Conservation (phyloP, 352 stramenopile genomes). For the Globisporangium camurandrum region DNA sequence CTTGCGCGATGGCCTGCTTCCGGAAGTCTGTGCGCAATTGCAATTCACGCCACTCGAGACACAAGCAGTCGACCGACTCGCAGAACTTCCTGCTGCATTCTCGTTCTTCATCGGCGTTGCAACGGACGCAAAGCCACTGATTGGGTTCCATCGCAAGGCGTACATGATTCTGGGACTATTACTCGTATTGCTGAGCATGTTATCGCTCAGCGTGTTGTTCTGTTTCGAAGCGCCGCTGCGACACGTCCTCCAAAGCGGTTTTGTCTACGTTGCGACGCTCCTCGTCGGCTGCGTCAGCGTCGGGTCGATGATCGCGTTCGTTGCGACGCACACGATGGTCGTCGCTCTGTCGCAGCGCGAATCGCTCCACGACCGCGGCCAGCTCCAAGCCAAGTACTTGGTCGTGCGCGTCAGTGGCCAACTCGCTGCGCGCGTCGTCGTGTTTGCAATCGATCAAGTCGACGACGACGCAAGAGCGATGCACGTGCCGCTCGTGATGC, state of each 20-base stretch:
- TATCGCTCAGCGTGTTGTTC: constrained; percentile 4
- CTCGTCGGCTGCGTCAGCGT: constrained; percentile 13
- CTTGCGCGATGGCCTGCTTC: constrained; percentile 11
- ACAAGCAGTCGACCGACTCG: constrained; percentile 27
- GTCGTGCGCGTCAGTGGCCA: constrained; percentile 9
- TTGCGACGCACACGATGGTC: constrained; percentile 15
- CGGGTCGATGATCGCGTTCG: constrained; percentile 17
- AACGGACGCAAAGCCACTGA: constrained; percentile 51
- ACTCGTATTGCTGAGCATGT: constrained; percentile 1
- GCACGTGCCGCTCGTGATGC: constrained; percentile 10
- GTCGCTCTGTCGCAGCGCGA: constrained; percentile 12
- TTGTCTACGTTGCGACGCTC: constrained; percentile 5
- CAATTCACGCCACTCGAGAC: constrained; percentile 7
- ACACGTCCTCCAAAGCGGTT: constrained; percentile 1
- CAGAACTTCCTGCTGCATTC: constrained; percentile 31
- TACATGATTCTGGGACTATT: constrained; percentile 61
- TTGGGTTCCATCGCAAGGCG: constrained; percentile 53
- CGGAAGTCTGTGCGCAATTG: constrained; percentile 9
- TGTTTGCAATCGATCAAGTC: constrained; percentile 6
- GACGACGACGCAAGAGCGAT: background rate
- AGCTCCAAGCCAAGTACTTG: constrained; percentile 15
- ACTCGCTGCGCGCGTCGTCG: constrained; percentile 6
- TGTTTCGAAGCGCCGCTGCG: constrained; percentile 1
- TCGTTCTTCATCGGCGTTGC: constrained; percentile 69
- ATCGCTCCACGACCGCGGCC: constrained; percentile 9